phyloP scores from a whole-genome alignment of 257 asterid species.

The Jaltomata sinuosa region DNA sequence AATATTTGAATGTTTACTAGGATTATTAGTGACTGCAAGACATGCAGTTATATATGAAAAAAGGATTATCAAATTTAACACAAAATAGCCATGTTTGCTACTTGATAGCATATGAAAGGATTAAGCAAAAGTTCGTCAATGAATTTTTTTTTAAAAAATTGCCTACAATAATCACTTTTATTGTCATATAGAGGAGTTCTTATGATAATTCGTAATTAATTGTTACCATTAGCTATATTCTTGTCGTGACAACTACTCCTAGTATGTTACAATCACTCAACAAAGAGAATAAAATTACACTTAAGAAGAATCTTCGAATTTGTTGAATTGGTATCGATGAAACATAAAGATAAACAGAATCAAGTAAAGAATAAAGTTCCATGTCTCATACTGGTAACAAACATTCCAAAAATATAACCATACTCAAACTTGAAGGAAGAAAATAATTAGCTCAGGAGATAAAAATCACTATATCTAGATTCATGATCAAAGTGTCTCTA shows the following conservation, averaged over 20 bases:
- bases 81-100: no score
- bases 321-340: not conserved
- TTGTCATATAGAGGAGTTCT: not conserved
- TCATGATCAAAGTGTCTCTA: no score
- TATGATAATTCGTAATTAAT: not conserved
- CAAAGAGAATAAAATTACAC: not conserved
- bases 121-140: not conserved
- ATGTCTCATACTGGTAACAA: not conserved
- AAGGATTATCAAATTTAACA: no score
- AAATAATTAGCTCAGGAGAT: not conserved
- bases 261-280: not conserved
- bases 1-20: no score
- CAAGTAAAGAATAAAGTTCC: not conserved
- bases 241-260: not conserved
- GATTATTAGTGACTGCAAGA: no score
- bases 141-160: no score
- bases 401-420: not conserved
- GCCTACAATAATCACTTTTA: not conserved
- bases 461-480: not conserved
- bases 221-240: not conserved
- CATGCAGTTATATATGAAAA: no score
- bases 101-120: not conserved
- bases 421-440: not conserved
- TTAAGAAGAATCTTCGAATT: no score
- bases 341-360: not conserved